Evolutionary conservation across 768 basidiomycete species (phyloP), one percentile per base, ranked within the genome.

Genomic region (Galerina marginata): DNA sequence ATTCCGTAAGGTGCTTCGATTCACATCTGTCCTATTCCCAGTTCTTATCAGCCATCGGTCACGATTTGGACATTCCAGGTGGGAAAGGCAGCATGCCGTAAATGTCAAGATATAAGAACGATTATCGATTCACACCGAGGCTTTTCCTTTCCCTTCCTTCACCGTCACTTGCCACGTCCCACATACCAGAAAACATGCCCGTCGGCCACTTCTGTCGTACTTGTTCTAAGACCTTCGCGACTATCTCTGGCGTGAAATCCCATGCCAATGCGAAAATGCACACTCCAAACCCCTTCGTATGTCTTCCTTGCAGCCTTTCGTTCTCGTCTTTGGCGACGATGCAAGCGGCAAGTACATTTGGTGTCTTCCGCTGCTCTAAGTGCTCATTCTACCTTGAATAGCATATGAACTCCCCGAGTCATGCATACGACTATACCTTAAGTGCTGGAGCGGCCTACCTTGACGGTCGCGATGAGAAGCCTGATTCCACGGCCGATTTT

Each of bases 361-460:
- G 44, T 29, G 3, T 45, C 5, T 7, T 12, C 36, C 26, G 16
- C 5, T 23, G 7, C 36, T 14, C 38, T 6, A 38, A 25, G 0
- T 15, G 6, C n/a, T 12, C 23, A 25, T 25, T 23, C 9, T 0
- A 7, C 6, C n/a, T 33, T 29, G 9, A 16, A 15, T 46, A 62
- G 61, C 61, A 65, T 45, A 39, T 58, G n/a, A 60, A 60, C 7
- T 62, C 61, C 1, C 51, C 58, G 3, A 54, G 46, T 7, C 62
- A 63, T 39, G 48, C n/a, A 26, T 38, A 45, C 14, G 57, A 44
- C 50, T 29, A 54, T 16, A 20, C n/a, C 26, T 44, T 10, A 3
- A 44, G 14, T n/a, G 20, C 14, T 29, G 33, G 23, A 9, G 26
- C 45, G 3, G 46, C 44, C 4, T 54, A 23, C 46, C 15, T 9